Base-by-base conservation (phyloP, 2,329 filamentous ascomycete genomes). In the Pseudocercospora musae region DNA sequence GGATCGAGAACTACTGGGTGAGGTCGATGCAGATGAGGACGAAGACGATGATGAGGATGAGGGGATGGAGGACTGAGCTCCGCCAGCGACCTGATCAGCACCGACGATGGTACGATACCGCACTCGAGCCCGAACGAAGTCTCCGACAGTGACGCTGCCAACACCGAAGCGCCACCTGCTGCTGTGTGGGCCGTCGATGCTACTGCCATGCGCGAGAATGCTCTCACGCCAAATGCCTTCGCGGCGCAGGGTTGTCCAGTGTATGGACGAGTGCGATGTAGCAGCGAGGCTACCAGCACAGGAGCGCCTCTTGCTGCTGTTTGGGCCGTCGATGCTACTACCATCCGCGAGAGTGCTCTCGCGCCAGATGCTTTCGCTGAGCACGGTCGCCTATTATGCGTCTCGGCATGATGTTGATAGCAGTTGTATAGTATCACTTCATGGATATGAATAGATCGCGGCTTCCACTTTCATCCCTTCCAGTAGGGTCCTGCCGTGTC, bases 11-110 rank as follows among this genome's bases (percentile, higher is more conserved):
- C 52, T 77, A 42, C 64, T 77, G 7, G 75, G 73, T 0, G 75
- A 77, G 46, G 72, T 74, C 9, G 74, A 76, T 69, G 70, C 69
- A 42, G 68, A 76, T 64, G 72, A 74, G 27, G 77, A 78, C 15
- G 73, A 73, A 20, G 72, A 74, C 37, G 74, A 76, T 9, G 74
- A 74, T 52, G 72, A 76, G 57, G 72, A 74, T 31, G 69, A 70
- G 42, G 70, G 70, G 44, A 67, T 69, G 65, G 66, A 63, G 56
- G 66, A 70, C 49, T 67, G 50, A 62, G 37, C 15, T 40, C 15
- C 37, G 37, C n/a, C n/a, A n/a, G n/a, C n/a, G n/a, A n/a, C n/a
- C n/a, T n/a, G 8, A 3, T 33, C 46, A 11, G 6, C 18, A 50
- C 23, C 18, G 18, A n/a, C 23, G 48, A 31, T n/a, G 23, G 11